Base-by-base conservation (phyloP, 2,329 filamentous ascomycete genomes). In the Magnaporthales sp. region DNA sequence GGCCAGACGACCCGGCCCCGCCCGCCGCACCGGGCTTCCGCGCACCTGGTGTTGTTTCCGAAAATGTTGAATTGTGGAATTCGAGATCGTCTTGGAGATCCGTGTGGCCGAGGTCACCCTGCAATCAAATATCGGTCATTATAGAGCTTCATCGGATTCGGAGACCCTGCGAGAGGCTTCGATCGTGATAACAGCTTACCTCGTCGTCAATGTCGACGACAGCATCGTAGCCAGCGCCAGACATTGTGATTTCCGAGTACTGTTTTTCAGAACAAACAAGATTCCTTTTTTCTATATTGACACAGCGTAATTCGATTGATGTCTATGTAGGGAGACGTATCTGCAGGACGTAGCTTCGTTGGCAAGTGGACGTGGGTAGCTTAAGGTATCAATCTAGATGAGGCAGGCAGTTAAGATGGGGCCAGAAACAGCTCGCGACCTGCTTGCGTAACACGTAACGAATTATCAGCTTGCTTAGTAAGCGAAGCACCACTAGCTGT, bases 71-170 rank as follows among this genome's bases (percentile, higher is more conserved):
- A 75, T 89, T 91, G 84, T 99, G 95, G 82, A 99, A 99, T 85
- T 98, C 95, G 77, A 99, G 93, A 80, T 98, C 95, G 78, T 97
- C 94, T 83, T 97, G 93, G 27, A 99, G 90, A 78, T 99, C 95
- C 67, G 95, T 99, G 80, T 97, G 93, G 74, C 95, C 95, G 76
- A 99, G 89, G 80, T 99, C 95, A 74, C 94, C 94, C 93, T 98
- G 76, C 68, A 31, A 30, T 32, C 19, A 46, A 46, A 46, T 46
- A 2, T 7, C 9, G 15, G 51, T 65, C 11, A 13, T 19, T 46
- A 64, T 15, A 22, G 15, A 5, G n/a, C 22, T 61, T 27, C 24
- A 19, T 11, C 54, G 9, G 5, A 61, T 15, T 11, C 32, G 2
- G 32, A 38, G 32, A 38, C 19, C 1, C 32, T 38, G 32, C 13